Conservation (phyloP, 768 basidiomycete genomes). For the Harrya chromipes region DNA sequence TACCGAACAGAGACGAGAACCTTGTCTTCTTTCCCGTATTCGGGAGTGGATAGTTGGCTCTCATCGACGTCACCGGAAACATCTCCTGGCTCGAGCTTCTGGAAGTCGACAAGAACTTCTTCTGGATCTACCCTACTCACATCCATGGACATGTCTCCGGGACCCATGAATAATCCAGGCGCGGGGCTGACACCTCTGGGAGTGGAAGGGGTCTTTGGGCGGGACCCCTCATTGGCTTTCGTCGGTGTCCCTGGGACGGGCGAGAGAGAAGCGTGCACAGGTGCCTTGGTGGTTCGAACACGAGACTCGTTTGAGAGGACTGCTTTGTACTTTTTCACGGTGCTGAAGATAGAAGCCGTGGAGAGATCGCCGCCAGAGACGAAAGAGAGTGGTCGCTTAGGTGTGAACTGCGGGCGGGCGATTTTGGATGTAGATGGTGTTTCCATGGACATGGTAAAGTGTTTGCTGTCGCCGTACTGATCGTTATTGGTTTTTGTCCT, state of each 20-base stretch:
- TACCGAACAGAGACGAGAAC: constrained; percentile 84
- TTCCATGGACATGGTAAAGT: constrained; percentile 3
- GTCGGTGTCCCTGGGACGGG: constrained; percentile 56
- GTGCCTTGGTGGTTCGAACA: constrained; percentile 30
- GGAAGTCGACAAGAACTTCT: constrained; percentile 71
- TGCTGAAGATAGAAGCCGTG: constrained; percentile 36
- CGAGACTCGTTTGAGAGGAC: constrained; percentile 48
- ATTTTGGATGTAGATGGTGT: constrained; percentile 36
- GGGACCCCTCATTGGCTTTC: constrained; percentile 36
- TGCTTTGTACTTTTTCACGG: constrained; percentile 69
- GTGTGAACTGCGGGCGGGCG: constrained; percentile 50
- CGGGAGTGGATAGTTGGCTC: constrained; percentile 39
- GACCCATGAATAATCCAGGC: constrained; percentile 36
- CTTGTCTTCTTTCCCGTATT: constrained; percentile 76
- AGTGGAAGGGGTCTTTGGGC: constrained; percentile 54
- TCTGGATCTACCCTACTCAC: constrained; percentile 72
- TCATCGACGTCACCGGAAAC: constrained; percentile 69
- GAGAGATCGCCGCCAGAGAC: constrained; percentile 32
- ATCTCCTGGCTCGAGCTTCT: constrained; percentile 68
- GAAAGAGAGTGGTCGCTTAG: constrained; percentile 47
- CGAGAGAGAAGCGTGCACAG: constrained; percentile 30
- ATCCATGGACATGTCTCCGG: constrained; percentile 64
- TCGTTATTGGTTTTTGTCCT: neutral
- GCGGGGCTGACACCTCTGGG: constrained; percentile 51
- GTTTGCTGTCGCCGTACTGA: constrained; percentile 1